Conservation (phyloP, 441 rosid species). For the Melastoma candidum region DNA sequence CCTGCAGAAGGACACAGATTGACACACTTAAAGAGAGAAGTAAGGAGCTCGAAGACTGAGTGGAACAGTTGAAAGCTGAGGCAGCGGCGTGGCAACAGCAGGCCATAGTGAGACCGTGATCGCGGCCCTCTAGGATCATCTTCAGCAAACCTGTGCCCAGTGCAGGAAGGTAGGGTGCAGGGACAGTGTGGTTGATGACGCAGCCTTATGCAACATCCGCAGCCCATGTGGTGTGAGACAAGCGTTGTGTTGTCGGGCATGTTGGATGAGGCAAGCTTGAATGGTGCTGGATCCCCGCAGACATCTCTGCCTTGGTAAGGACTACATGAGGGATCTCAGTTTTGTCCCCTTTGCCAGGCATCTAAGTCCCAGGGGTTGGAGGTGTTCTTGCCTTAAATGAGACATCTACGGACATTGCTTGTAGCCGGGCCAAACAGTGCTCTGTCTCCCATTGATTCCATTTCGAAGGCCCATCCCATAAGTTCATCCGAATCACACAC, state of each 20-base stretch:
- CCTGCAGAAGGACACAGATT: no score
- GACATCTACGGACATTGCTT: conserved; percentile 1
- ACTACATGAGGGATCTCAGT: conserved; percentile 73
- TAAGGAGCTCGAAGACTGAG: no score
- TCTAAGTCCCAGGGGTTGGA: conserved; percentile 65
- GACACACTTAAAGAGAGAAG: no score
- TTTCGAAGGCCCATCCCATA: no score
- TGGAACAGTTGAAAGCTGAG: no score
- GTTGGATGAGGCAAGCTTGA: conserved; percentile 54
- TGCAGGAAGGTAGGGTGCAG: conserved; percentile 70
- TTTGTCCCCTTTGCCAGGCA: conserved; percentile 73
- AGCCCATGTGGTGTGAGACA: conserved; percentile 14
- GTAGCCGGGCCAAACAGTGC: no score
- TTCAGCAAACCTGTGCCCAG: no score
- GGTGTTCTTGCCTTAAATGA: conserved; percentile 48
- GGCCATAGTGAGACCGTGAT: no score
- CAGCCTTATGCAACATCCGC: conserved; percentile 57
- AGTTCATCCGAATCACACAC: no score
- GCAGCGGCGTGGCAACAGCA: no score
- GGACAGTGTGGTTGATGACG: conserved; percentile 75
- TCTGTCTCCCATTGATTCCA: no score
- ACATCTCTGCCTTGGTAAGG: conserved; percentile 92
- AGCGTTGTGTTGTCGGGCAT: conserved; percentile 58
- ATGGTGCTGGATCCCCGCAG: conserved; percentile 90
- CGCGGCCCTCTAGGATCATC: no score